Conservation (phyloP, 371 early-diverging fungal species). For the Basidiobolus heterosporus region DNA sequence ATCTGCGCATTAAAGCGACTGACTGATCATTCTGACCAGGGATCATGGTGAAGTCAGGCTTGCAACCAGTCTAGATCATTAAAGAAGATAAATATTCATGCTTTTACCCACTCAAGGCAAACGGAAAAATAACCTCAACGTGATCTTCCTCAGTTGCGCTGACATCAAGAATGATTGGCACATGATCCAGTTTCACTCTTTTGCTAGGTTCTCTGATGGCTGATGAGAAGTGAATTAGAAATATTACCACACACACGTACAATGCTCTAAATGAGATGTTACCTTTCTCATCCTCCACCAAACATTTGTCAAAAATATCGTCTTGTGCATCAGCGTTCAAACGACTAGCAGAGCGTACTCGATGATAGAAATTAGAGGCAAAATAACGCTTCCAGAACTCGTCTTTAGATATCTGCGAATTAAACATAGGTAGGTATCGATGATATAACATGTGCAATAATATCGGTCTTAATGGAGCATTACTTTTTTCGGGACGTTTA, state of each 20-base stretch:
- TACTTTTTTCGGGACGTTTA: conserved; percentile 70
- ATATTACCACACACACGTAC: no score
- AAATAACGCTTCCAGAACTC: conserved; percentile 81
- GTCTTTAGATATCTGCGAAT: conserved; percentile 45
- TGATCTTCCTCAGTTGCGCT: conserved; percentile 68
- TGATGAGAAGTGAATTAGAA: no score
- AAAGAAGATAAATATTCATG: no score
- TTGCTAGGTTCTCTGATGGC: conserved; percentile 9
- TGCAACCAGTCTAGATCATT: conserved; percentile 40
- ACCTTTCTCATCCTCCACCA: conserved; percentile 65
- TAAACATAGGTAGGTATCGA: no score
- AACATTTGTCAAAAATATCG: conserved; percentile 66
- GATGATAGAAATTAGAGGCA: conserved; percentile 72
- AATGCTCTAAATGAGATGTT: no score
- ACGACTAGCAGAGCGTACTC: conserved; percentile 43
- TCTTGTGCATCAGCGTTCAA: conserved; percentile 45
- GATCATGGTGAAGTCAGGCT: conserved; percentile 77
- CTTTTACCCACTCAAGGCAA: no score
- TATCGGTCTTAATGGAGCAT: background rate
- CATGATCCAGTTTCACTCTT: conserved; percentile 24
- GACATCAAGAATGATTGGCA: conserved; percentile 57
- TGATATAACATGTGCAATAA: no score
- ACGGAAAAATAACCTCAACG: conserved; percentile 21
- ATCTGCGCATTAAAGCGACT: conserved; percentile 66
- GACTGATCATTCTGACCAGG: conserved; percentile 46